Base-by-base conservation (phyloP, 306 rosid species). In the Begonia fuchsioides region DNA sequence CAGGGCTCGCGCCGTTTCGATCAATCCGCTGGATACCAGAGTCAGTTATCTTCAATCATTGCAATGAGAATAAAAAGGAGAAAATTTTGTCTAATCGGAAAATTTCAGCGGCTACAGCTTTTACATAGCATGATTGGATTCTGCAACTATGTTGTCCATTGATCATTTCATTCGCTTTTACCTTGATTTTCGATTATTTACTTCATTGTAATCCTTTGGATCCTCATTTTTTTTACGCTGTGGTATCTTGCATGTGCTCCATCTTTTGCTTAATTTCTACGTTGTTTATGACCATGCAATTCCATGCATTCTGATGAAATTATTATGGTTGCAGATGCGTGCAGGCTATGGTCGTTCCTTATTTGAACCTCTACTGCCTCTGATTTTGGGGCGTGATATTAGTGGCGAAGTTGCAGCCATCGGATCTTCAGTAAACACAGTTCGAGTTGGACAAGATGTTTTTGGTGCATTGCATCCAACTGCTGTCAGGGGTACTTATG, bases 401-500 rank as follows among this genome's bases (percentile, higher is more conserved):
- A 90, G 98, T 53, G 98, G 98, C 10, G 95, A 85, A 71, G 95
- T 90, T 61, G 85, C 79, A 48, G 94, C 92, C 11, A 52, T 82
- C 20, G 95, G 98, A 20, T 53, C 69, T 60, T 67, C 85, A 0
- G 95, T 85, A 39, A 58, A 49, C 46, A 66, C 77, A 15, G 56
- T 85, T 52, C 63, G 54, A 45, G 73, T 79, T 9, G 95, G 98
- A 2, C 75, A 85, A 61, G 72, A 79, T 57, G 98, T 90, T 63
- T 90, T 90, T 57, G 98, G 98, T 67, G 98, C 98, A 10, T 68
- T 90, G 83, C 98, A 85, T 79, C 95, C 98, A 10, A 90, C 98
- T 63, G 95, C 98, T 8, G 48, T 81, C 12, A 78, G 98, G 72
- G 98, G 98, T 57, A 90, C 98, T 67, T 90, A 90, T 57, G 17